Evolutionary conservation across 116 monocot species (phyloP).

Genomic region (Posidonia oceanica): DNA sequence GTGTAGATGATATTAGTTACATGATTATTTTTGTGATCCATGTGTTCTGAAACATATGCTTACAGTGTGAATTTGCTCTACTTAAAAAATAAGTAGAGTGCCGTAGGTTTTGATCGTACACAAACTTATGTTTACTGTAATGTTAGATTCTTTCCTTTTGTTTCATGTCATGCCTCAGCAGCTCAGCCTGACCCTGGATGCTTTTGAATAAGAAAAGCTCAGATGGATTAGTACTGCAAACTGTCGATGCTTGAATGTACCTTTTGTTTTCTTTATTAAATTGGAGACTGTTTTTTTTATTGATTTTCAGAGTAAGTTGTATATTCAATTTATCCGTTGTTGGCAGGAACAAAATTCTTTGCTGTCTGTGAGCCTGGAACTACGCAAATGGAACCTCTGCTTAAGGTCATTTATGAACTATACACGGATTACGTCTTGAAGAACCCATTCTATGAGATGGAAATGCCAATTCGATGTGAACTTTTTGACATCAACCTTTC

Average conservation of each 20-base stretch:
- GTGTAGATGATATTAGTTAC: too few species aligned
- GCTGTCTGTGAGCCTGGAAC: conserved; percentile 72
- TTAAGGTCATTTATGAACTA: conserved; percentile 75
- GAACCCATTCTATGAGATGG: conserved; percentile 98
- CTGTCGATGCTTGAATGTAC: background rate
- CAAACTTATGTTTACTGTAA: too few species aligned
- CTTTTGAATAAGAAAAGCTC: too few species aligned
- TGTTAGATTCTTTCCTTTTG: too few species aligned
- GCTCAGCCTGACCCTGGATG: too few species aligned
- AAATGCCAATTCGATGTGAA: conserved; percentile 97
- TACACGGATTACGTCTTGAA: conserved; percentile 94
- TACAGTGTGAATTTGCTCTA: too few species aligned
- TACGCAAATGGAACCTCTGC: conserved; percentile 56
- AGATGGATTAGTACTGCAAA: too few species aligned
- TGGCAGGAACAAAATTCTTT: conserved; percentile 87
- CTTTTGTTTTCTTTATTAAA: background rate
- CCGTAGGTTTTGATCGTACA: too few species aligned
- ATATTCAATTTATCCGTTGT: background rate
- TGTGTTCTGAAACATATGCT: too few species aligned
- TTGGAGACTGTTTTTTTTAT: background rate
- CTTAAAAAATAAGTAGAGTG: too few species aligned
- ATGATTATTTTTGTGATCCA: too few species aligned
- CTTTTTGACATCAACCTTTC: conserved; percentile 81
- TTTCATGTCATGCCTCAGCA: too few species aligned
- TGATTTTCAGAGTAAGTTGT: background rate